Base-by-base conservation (phyloP, 495 filamentous ascomycete genomes). In the Lindgomyces ingoldianus region DNA sequence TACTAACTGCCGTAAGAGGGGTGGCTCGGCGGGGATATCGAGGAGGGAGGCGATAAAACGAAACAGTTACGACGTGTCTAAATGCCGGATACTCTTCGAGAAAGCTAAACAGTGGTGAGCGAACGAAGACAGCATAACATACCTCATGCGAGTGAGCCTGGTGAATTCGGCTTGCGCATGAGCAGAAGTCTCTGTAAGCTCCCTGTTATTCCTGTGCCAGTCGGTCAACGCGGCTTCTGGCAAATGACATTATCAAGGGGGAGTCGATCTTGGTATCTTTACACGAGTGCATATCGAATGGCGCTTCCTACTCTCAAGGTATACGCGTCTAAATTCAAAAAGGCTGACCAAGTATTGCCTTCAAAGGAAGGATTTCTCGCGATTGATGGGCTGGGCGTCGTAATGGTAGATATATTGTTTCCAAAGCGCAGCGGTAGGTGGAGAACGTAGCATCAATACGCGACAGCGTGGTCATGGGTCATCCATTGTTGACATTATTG, bases 381-480 rank as follows among this genome's bases (percentile, higher is more conserved):
- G 33, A 4, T 11, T 6, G 55, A 25, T 18, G 21, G 22, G 18
- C 18, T 3, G 21, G 3, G 45, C 1, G 29, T n/a, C 29, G 19
- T 49, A 27, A 22, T 22, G 25, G n/a, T 26, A 19, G 26, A 50
- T 16, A 60, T 30, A 19, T 26, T 22, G n/a, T 9, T 3, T 11
- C 29, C 19, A 11, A 57, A 26, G 55, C 21, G 36, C 42, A 36
- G 44, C 19, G 3, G 3, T 29, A 4, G 14, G 53, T 19, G 26
- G 25, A 24, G 21, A 56, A 25, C 18, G 42, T 46, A 25, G 21
- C n/a, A 22, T 14, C 22, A 41, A 12, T n/a, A 50, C 57, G 22
- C 19, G 14, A 25, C 27, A 19, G 44, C 16, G 18, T n/a, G 18
- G 48, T 53, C 58, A 61, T 61, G 58, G 58, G 45, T 61, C 21